Base-by-base conservation (phyloP, 2,329 filamentous ascomycete genomes). In the Mycosphaerella arachidis region DNA sequence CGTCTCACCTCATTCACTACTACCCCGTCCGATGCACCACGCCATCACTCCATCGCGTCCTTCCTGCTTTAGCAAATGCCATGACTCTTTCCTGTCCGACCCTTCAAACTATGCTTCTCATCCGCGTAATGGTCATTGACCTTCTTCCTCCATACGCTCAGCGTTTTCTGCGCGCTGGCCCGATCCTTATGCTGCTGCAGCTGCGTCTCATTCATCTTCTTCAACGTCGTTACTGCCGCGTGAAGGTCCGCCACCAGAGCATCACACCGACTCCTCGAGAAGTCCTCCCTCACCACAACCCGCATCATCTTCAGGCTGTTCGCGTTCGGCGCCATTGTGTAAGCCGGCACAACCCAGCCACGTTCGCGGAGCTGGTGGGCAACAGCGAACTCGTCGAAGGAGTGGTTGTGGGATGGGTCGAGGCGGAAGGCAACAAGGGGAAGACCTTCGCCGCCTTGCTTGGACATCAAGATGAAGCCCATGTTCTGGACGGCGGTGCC, bases 281-380 rank as follows among this genome's bases (percentile, higher is more conserved):
- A 97, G 77, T 97, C 93, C 76, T 97, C 93, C 54, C 93, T 86
- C 4, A 97, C 90, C 0, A 97, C 93, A 4, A 97, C 86, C 40
- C 93, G 87, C 80, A 97, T 86, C 84, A 97, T 88, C 82, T 96
- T 95, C 71, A 97, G 82, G 65, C 86, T 80, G 58, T 90, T 81
- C 18, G 90, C 92, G 73, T 96, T 83, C 18, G 92, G 92, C 0
- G 93, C 93, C 93, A 97, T 97, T 43, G 92, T 97, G 78, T 97
- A 97, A 0, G 93, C 93, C 0, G 93, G 93, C 0, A 97, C 90
- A 31, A 97, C 89, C 93, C 93, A 97, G 48, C 91, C 90, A 35
- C 92, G 85, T 65, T 90, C 86, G 55, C 93, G 88, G 29, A 97
- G 84, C 75, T 92, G 89, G 72, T 96, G 92, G 0, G 93, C 92